These are phyloP conservation scores for Sugiyamaella castrensis DNA, from an alignment of 1,139 yeast genomes.

Conservation along the genomic window DNA sequence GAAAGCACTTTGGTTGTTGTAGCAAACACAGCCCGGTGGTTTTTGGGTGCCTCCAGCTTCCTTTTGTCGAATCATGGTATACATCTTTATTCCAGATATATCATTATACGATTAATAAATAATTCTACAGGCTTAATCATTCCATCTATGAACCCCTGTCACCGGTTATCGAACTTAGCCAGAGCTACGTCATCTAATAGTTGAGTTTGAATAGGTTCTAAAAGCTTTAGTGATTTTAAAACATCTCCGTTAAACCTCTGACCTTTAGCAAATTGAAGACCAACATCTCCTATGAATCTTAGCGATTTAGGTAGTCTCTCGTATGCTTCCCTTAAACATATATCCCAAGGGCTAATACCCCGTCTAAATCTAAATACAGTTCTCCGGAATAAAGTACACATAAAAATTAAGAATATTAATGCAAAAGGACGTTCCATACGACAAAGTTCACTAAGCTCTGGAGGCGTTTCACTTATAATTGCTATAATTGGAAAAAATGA, in stretches of 20 bases:
- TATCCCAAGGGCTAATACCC: constrained; percentile 6
- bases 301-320: constrained; percentile 1
- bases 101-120: too few species aligned
- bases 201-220: background rate
- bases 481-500: constrained; percentile 10
- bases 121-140: too few species aligned
- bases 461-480: constrained; percentile 3
- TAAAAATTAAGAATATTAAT: constrained; percentile 7
- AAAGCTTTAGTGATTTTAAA: background rate
- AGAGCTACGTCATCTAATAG: too few species aligned
- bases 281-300: constrained; percentile 5
- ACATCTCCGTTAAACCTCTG: constrained; percentile 7
- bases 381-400: constrained; percentile 6
- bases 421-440: constrained; percentile 14
- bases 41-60: too few species aligned
- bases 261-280: constrained; percentile 3
- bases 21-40: too few species aligned
- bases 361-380: constrained; percentile 6
- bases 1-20: too few species aligned
- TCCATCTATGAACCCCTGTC: too few species aligned
- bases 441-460: constrained; percentile 4
- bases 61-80: too few species aligned
- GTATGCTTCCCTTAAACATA: constrained; percentile 9
- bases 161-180: too few species aligned
- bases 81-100: too few species aligned